Base-by-base conservation (phyloP, 176 grass and related monocot species). In the Alloteropsis semialata region DNA sequence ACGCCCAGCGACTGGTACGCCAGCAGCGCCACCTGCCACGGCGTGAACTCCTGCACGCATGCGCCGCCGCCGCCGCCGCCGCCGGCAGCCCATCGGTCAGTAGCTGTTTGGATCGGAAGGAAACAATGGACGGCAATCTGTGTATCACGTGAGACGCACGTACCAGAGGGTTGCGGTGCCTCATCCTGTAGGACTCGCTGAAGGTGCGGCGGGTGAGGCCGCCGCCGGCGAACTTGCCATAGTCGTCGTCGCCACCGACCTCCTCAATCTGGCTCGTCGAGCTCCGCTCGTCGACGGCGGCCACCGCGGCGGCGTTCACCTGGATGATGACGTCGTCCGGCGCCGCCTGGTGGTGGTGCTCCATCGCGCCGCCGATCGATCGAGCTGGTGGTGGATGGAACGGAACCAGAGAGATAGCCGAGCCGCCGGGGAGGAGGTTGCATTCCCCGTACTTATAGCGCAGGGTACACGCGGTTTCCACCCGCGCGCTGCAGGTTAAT, bases 1-100 rank as follows among this genome's bases (percentile, higher is more conserved):
- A 96, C 86, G 24, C 90, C 93, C 28, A 96, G 90, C 30, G 93
- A 90, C 77, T 96, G 93, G 84, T 84, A 96, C 17, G 58, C 79
- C 72, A 96, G 83, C 83, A 90, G 13, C 28, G 73, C 45, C 25
- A 87, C 19, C 82, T 96, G 85, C 75, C 59, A 21, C 61, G 15
- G 75, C 6, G 83, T 91, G 74, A 91, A 89, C 49, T 75, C 87
- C 93, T 95, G 85, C 45, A 38, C 12, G 25, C 3, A 16, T 12
- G 44, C 54, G 17, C 44, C 58, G 41, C n/a, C 24, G 37, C 1
- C 54, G 17, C 44, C 58, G 41, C n/a, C 24, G 37, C 1, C 63
- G 63, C 5, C 64, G 18, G 8, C 64, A 1, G 30, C 15, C 15
- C 59, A 22, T 65, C 41, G 59, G 11, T 57, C n/a, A 57, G n/a